Base-by-base conservation (phyloP, 768 basidiomycete genomes). In the Psilocybe azurescens region DNA sequence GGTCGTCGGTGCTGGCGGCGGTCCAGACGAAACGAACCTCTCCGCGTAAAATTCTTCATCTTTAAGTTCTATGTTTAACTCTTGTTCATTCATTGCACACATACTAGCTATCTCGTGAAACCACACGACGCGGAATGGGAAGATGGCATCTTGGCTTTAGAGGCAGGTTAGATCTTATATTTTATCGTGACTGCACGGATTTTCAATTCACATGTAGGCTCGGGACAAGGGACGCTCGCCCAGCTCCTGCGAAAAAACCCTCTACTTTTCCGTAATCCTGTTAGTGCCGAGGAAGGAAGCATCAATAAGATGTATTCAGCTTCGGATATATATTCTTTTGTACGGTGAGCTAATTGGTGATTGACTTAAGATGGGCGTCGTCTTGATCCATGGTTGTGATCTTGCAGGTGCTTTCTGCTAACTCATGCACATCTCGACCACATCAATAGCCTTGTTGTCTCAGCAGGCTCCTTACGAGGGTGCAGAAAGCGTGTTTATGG, bases 381-480 rank as follows among this genome's bases (percentile, higher is more conserved):
- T 36, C 46, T 30, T 50, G 16, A 39, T 24, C 32, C 59, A 38
- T 53, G 48, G 24, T 62, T 30, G 57, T 62, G 54, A 30, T 50
- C 60, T 47, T 63, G 24, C 70, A 95, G 94, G 63, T 92, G 88
- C 65, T 97, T 91, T 70, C 80, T 96, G 62, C 79, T 97, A 67
- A 91, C 92, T 5, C 95, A 97, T 71, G 89, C 92, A 0, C 96
- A 99, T 74, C 77, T 98, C 29, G 96, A 99, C 76, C 96, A 99
- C 73, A 83, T 94, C 67, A 86, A 84, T 62, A 88, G 93, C 44
- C 81, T 97, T 30, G 86, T 97, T 58, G 75, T 99, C 56, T 86
- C 90, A 1, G 94, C 95, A 14, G 96, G 95, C 39, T 89, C 94
- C 1, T 71, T 93, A 5, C 73, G 74, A 33, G 89, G 88, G 16